These are phyloP conservation scores for Maudiozyma humilis DNA, from an alignment of 1,139 yeast species.

Conservation along the genomic window DNA sequence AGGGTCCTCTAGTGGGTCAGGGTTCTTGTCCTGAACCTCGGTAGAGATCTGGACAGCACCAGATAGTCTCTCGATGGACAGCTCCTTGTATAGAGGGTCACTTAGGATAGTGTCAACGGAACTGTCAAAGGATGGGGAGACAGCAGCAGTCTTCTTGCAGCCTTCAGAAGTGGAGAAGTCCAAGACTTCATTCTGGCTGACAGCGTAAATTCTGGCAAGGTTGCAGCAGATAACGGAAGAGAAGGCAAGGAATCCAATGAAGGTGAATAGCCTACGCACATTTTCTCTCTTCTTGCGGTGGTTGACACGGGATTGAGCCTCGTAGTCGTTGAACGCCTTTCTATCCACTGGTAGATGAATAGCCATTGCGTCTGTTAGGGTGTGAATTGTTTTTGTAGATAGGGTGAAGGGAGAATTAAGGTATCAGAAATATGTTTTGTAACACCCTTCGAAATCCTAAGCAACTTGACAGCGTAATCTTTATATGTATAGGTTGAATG, in stretches of 20 bases:
- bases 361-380: slow-evolving; percentile 2
- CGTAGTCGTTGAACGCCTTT: background rate
- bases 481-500: background rate
- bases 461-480: too few species aligned
- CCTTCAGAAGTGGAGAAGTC: background rate
- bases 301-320: background rate
- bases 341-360: slow-evolving; percentile 1
- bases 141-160: slow-evolving; percentile 12
- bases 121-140: slow-evolving; percentile 14
- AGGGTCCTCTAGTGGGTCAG: slow-evolving; percentile 36
- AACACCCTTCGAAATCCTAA: too few species aligned
- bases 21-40: slow-evolving; percentile 47
- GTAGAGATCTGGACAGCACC: slow-evolving; percentile 59
- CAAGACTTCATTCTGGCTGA: background rate
- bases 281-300: background rate
- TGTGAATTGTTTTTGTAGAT: too few species aligned
- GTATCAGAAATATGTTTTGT: background rate
- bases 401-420: background rate
- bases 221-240: background rate
- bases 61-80: slow-evolving; percentile 39
- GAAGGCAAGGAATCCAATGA: background rate
- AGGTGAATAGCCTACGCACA: background rate
- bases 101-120: slow-evolving; percentile 29
- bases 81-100: slow-evolving; percentile 36
- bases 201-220: background rate